Evolutionary conservation across 495 filamentous ascomycete genomes (phyloP).

Genomic region (Lasiosphaeria hispida): DNA sequence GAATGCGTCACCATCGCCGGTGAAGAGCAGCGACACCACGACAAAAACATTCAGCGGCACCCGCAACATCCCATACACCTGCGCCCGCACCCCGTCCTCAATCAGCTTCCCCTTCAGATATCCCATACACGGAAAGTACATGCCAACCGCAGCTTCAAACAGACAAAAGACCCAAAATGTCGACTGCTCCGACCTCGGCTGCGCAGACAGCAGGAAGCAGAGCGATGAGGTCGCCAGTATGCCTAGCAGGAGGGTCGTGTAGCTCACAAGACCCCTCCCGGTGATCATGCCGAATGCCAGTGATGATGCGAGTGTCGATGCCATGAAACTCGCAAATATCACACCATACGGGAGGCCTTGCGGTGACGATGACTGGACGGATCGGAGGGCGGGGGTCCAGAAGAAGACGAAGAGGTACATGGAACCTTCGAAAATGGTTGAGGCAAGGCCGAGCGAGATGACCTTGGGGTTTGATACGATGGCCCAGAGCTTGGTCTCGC

Average conservation of each 20-base stretch:
- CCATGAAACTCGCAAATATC: slow-evolving; percentile 60
- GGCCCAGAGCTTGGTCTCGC: slow-evolving; percentile 12
- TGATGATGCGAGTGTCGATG: slow-evolving; percentile 50
- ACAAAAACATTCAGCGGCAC: slow-evolving; percentile 56
- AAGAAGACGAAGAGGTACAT: slow-evolving; percentile 63
- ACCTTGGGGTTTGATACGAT: slow-evolving; percentile 38
- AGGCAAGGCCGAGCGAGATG: slow-evolving; percentile 45
- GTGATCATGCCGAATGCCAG: slow-evolving; percentile 42
- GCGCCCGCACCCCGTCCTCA: slow-evolving; percentile 48
- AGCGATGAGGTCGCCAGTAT: slow-evolving; percentile 35
- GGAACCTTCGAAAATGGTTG: slow-evolving; percentile 55
- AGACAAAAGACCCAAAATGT: slow-evolving; percentile 54
- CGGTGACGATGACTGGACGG: slow-evolving; percentile 29
- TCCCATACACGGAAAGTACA: slow-evolving; percentile 54
- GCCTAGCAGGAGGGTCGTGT: slow-evolving; percentile 36
- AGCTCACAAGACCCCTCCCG: slow-evolving; percentile 23
- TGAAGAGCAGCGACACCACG: slow-evolving; percentile 45
- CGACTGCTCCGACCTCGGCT: slow-evolving; percentile 38
- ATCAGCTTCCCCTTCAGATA: slow-evolving; percentile 49
- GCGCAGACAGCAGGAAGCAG: slow-evolving; percentile 41
- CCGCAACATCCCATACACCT: slow-evolving; percentile 52
- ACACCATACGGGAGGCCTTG: slow-evolving; percentile 50
- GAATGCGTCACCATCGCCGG: slow-evolving; percentile 39
- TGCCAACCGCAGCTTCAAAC: slow-evolving; percentile 52
- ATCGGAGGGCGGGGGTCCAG: slow-evolving; percentile 50